Evolutionary conservation across 768 basidiomycete genomes (phyloP).

Genomic region (Trametes cubensis): DNA sequence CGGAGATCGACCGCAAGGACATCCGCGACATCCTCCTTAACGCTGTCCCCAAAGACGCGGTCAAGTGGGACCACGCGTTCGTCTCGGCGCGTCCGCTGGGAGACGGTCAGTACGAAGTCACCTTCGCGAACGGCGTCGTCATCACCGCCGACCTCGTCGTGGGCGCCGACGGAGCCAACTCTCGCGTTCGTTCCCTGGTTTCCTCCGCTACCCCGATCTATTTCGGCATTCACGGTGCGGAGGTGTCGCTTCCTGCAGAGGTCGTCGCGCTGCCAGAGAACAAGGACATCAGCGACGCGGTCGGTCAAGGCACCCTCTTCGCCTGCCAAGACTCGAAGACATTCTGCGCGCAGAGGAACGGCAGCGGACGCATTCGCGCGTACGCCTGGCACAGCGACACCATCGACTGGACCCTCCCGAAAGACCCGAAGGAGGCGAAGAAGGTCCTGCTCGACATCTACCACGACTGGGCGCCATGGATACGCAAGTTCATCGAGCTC

Average conservation of each 20-base stretch:
- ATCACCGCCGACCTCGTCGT: slow-evolving; percentile 31
- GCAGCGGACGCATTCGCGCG: slow-evolving; percentile 26
- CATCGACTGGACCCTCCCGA: slow-evolving; percentile 15
- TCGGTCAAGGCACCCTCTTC: slow-evolving; percentile 37
- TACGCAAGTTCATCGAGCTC: slow-evolving; percentile 17
- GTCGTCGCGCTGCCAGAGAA: slow-evolving; percentile 2
- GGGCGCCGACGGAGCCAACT: slow-evolving; percentile 48
- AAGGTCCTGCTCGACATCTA: slow-evolving; percentile 10
- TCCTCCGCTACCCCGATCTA: slow-evolving; percentile 37
- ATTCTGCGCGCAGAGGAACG: slow-evolving; percentile 39
- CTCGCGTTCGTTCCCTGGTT: slow-evolving; percentile 39
- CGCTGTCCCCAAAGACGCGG: slow-evolving; percentile 34
- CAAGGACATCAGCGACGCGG: slow-evolving; percentile 14
- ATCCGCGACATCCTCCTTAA: slow-evolving; percentile 4
- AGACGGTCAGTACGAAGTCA: slow-evolving; percentile 28
- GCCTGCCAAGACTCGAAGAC: slow-evolving; percentile 30
- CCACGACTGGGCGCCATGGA: slow-evolving; percentile 18
- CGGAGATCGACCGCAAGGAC: slow-evolving; percentile 12
- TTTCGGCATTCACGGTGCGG: slow-evolving; percentile 33
- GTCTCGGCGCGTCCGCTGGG: slow-evolving; percentile 33
- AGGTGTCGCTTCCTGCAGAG: slow-evolving; percentile 29
- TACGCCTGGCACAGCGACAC: slow-evolving; percentile 19
- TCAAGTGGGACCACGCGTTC: slow-evolving; percentile 46
- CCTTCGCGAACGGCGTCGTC: slow-evolving; percentile 1
- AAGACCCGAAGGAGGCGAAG: slow-evolving; percentile 14